Percentiles rank a stretch among this genome's conserved stretches.
phyloP scores from a whole-genome alignment of 2,329 filamentous ascomycete genomes.

The Calonectria hawksworthii region DNA sequence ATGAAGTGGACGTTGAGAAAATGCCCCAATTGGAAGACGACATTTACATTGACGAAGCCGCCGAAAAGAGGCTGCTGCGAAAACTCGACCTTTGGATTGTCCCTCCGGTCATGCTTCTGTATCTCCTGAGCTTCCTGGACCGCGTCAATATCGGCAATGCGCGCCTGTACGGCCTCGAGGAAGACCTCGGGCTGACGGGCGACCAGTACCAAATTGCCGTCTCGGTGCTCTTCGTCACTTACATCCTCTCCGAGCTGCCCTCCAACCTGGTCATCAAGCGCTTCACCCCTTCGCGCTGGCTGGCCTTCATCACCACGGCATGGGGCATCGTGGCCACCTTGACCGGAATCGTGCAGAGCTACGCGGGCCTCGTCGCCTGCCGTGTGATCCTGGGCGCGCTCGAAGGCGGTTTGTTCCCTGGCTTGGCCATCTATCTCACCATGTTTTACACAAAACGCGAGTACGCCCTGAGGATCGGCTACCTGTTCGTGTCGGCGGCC shows the following conservation, averaged over 20 bases:
- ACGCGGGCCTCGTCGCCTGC: slow-evolving; percentile 52
- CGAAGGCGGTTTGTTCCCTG: slow-evolving; percentile 62
- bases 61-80: slow-evolving; percentile 58
- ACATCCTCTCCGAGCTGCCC: slow-evolving; percentile 57
- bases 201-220: slow-evolving; percentile 67
- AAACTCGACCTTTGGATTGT: slow-evolving; percentile 75
- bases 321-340: slow-evolving; percentile 64
- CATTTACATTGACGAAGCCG: slow-evolving; percentile 47
- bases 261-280: slow-evolving; percentile 58
- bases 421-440: slow-evolving; percentile 47
- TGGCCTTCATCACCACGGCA: slow-evolving; percentile 38
- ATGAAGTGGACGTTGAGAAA: slow-evolving; percentile 39
- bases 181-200: slow-evolving; percentile 69
- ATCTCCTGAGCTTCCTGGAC: slow-evolving; percentile 57
- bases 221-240: slow-evolving; percentile 52
- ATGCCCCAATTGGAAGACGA: slow-evolving; percentile 32
- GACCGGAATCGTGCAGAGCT: slow-evolving; percentile 59
- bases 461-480: slow-evolving; percentile 42
- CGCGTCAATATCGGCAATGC: slow-evolving; percentile 68
- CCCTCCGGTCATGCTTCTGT: slow-evolving; percentile 73
- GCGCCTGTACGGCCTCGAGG: slow-evolving; percentile 72
- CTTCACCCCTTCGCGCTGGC: slow-evolving; percentile 52
- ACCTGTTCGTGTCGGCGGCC: slow-evolving; percentile 44
- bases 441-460: slow-evolving; percentile 47
- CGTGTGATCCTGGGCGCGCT: slow-evolving; percentile 61